A percentile compares a stretch with the other conserved stretches of the same genome.
phyloP scores from a whole-genome alignment of 345 rosid species.

The Jatropha curcas region DNA sequence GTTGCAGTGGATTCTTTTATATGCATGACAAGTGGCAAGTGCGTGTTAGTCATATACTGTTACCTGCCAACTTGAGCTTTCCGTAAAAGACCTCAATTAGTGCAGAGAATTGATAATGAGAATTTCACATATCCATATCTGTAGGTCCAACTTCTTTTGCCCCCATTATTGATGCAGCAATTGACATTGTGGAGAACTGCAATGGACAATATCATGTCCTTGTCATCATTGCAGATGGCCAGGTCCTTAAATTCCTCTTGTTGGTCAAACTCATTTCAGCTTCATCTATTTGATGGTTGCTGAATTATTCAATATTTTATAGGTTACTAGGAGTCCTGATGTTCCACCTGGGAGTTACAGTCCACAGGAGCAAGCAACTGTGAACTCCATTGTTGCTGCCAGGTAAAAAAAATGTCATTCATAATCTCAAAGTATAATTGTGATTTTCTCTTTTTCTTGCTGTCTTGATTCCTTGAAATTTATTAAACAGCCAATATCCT shows the following conservation, averaged over 20 bases:
- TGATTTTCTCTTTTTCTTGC: background rate
- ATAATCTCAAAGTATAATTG: background rate
- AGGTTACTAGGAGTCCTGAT: slow-evolving; percentile 76
- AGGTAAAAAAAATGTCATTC: slow-evolving; percentile 53
- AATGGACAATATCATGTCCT: slow-evolving; percentile 85
- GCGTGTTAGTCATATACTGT: background rate
- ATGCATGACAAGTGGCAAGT: background rate
- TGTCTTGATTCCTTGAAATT: slow-evolving; percentile 25
- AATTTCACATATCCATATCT: slow-evolving; percentile 2
- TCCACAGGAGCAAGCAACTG: slow-evolving; percentile 84
- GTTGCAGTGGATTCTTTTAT: background rate
- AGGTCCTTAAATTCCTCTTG: slow-evolving; percentile 38
- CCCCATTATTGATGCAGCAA: slow-evolving; percentile 78
- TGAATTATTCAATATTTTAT: slow-evolving; percentile 5
- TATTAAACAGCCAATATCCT: slow-evolving; percentile 60
- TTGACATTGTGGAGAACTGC: slow-evolving; percentile 74
- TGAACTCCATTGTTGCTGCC: slow-evolving; percentile 82
- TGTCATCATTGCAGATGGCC: slow-evolving; percentile 94
- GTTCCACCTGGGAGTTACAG: slow-evolving; percentile 58
- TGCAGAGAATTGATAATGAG: slow-evolving; percentile 2
- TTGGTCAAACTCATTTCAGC: background rate
- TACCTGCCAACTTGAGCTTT: slow-evolving; percentile 3
- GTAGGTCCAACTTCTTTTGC: slow-evolving; percentile 98
- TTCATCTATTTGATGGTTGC: slow-evolving; percentile 2
- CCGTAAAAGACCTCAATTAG: background rate